Evolutionary conservation across 148 eudicot genomes (phyloP).

Genomic region (Spergularia bocconei): DNA sequence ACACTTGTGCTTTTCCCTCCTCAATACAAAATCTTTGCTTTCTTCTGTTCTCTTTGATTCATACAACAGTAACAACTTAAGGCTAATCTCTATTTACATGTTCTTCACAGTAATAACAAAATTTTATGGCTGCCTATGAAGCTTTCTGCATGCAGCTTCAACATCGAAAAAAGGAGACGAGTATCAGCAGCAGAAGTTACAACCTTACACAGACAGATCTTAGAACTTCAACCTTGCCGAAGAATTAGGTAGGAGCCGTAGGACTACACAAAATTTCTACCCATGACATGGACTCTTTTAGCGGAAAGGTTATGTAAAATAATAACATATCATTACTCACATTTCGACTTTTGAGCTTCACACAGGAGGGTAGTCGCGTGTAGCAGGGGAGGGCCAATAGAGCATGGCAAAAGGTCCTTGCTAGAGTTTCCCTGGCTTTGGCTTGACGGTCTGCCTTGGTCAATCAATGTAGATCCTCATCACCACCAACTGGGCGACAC

Average conservation of each 20-base stretch:
- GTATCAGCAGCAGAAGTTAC: conserved; percentile 11
- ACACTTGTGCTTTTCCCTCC: background rate
- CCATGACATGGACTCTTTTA: no score
- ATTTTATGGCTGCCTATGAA: conserved; percentile 13
- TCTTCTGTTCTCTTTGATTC: conserved; percentile 9
- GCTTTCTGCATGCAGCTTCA: conserved; percentile 27
- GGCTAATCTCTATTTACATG: conserved; percentile 28
- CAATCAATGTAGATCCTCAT: background rate
- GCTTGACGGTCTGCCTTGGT: background rate
- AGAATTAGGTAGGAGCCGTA: no score
- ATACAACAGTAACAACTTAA: conserved; percentile 11
- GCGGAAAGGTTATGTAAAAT: no score
- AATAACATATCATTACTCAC: no score
- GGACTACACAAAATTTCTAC: no score
- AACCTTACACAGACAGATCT: conserved; percentile 1
- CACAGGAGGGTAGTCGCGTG: no score
- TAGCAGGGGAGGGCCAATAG: no score
- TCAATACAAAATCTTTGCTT: conserved; percentile 27
- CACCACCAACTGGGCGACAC: background rate
- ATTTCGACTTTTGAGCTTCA: no score
- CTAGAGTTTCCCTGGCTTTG: background rate
- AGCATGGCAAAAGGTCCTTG: background rate
- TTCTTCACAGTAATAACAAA: conserved; percentile 12
- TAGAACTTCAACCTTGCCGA: no score
- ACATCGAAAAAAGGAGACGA: conserved; percentile 25